A percentile compares a stretch with the other conserved stretches of the same genome.
These are phyloP conservation scores for Komagataella kurtzmanii DNA, from an alignment of 805 yeast genomes.

Conservation along the genomic window DNA sequence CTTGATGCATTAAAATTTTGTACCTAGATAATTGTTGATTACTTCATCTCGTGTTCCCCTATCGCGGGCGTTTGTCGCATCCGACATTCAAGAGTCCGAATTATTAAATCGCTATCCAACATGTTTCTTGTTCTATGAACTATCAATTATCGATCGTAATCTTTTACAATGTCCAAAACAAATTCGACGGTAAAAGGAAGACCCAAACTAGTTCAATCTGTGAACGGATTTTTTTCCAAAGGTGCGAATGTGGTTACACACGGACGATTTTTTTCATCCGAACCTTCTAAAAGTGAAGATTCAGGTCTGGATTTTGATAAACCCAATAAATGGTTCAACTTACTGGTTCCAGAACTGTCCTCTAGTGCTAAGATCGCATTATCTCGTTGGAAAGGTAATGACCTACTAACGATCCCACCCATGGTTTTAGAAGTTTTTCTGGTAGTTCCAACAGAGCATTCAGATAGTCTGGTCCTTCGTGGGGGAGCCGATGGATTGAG, in stretches of 20 bases:
- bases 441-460: neutral
- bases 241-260: neutral
- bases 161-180: neutral
- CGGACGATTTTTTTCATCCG: neutral
- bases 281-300: neutral
- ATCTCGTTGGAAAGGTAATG: constrained; percentile 40
- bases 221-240: neutral
- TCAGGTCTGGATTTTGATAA: neutral
- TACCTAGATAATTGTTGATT: neutral
- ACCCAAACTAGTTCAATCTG: neutral
- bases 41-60: neutral
- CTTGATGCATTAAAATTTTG: constrained; percentile 39
- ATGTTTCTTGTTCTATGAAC: neutral
- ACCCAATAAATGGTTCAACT: constrained; percentile 50
- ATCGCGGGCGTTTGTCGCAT: neutral
- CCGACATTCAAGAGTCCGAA: neutral
- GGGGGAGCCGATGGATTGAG: constrained; percentile 1
- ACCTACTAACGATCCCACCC: constrained; percentile 48
- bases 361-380: constrained; percentile 39
- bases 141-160: neutral
- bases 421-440: constrained; percentile 68
- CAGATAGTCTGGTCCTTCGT: constrained; percentile 11
- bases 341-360: constrained; percentile 24
- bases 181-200: neutral
- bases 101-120: neutral